Evolutionary conservation across 148 eudicot genomes (phyloP), one percentile per base, ranked within the genome.

Genomic region (Amaranthus palmeri): DNA sequence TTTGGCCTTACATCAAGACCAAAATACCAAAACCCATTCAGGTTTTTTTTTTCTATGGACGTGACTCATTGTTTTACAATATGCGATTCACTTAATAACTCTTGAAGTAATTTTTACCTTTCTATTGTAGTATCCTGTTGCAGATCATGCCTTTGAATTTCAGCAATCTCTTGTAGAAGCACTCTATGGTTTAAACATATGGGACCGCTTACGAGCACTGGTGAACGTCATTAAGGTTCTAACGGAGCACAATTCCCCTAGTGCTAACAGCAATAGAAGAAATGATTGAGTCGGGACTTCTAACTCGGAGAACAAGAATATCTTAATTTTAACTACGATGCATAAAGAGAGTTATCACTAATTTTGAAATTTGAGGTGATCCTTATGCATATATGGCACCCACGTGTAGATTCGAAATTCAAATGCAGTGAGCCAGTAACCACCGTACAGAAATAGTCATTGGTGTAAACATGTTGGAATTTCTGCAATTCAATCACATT

Each of bases 1-100:
- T 91, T 90, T 91, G 99, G 99, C 99, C 97, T 0, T 84, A 82
- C 62, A 63, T 95, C 81, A 95, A 95, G 80, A 95, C 99, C 58
- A 87, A 77, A 72, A 91, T 95, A 69, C 99, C 97, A 42, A 95
- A 89, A 82, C 98, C 97, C 62, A 88, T 95, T 73, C 99, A 88
- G 97, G 99, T 89, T 25, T 25, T 25, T 25, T 25, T 25, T 74
- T 40, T 40, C 4, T 6, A 47, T 14, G 12, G n/a, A 58, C 8
- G 25, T 49, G 47, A 11, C 47, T 40, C 52, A 43, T 47, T 64
- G 14, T 53, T 17, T 46, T 4, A 17, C 14, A 2, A 7, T 42
- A 51, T 7, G 18, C 10, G 4, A 36, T 40, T 41, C 8, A 1
- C 14, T 18, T 41, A 41, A 15, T 63, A 46, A 69, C n/a, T 42